Base-by-base conservation (phyloP, 2,329 filamentous ascomycete genomes). In the Colletotrichum lindemuthianum region DNA sequence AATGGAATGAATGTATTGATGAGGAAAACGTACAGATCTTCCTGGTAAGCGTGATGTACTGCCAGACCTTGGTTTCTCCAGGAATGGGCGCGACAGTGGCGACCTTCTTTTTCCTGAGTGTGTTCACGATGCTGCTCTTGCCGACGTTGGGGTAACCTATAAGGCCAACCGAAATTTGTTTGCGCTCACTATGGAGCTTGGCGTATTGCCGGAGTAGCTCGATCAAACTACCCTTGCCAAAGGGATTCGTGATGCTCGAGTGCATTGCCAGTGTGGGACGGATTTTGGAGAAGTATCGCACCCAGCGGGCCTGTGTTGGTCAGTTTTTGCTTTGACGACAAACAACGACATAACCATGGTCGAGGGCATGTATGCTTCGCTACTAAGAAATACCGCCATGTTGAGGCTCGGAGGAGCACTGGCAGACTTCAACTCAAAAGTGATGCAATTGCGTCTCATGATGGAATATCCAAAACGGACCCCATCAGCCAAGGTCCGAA, bases 111-210 rank as follows among this genome's bases (percentile, higher is more conserved):
- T 93, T 95, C 49, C 93, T 87, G 3, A 99, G 82, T 0, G 95
- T 97, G 80, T 99, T 99, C 80, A 99, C 98, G 70, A 99, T 96
- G 47, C 92, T 96, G 3, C 92, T 97, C 78, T 99, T 99, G 71
- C 96, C 96, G 1, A 92, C 94, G 72, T 98, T 99, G 4, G 96
- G 96, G 69, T 96, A 96, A 6, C 79, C 79, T 69, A 93, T 91
- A 64, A 93, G 87, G 39, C 92, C 92, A 33, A 95, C 92, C 0
- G 89, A 92, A 47, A 99, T 94, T 76, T 99, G 96, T 77, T 98
- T 98, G 65, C 95, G 87, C 67, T 96, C 91, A 44, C 90, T 90
- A 76, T 98, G 95, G 12, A 99, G 85, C 10, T 90, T 89, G 2
- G 92, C 96, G 74, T 98, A 99, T 79, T 99, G 96, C 39, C 95